Percentiles rank a stretch among this genome's conserved stretches.
Evolutionary conservation across 371 early-diverging fungal genomes (phyloP).

Genomic region (Parasitella parasitica): DNA sequence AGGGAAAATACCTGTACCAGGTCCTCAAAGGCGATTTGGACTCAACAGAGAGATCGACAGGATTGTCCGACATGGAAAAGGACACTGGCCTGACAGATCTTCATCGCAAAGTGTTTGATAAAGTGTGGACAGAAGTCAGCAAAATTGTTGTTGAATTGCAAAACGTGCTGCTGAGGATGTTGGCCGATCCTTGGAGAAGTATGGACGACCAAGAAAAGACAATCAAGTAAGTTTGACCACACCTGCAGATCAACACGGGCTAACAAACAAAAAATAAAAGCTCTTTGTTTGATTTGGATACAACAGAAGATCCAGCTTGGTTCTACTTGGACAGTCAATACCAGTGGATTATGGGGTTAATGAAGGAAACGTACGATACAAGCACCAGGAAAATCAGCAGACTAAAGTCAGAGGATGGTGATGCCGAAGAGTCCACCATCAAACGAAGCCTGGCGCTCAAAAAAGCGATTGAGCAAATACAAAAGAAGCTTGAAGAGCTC

Average conservation of each 20-base stretch:
- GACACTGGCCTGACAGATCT: constrained; percentile 49
- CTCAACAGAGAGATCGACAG: constrained; percentile 10
- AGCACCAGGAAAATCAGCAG: constrained; percentile 48
- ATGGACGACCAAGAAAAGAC: constrained; percentile 90
- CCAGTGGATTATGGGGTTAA: constrained; percentile 79
- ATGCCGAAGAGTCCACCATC: constrained; percentile 33
- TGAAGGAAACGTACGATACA: constrained; percentile 64
- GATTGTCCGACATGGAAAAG: constrained; percentile 17
- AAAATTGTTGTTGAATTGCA: constrained; percentile 75
- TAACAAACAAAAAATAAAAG: constrained; percentile 32
- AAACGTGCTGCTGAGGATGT: constrained; percentile 68
- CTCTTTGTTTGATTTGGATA: constrained; percentile 78
- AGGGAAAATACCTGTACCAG: constrained; percentile 76
- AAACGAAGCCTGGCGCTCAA: constrained; percentile 38
- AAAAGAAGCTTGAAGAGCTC: constrained; percentile 24
- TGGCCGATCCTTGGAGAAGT: constrained; percentile 77
- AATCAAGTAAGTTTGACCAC: constrained; percentile 62
- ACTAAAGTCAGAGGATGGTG: constrained; percentile 13
- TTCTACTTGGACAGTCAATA: constrained; percentile 88
- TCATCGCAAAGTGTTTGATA: constrained; percentile 86
- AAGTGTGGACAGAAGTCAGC: constrained; percentile 92
- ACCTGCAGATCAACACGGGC: too few relatives aligned
- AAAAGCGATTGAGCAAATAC: constrained; percentile 34
- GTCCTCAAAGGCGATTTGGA: constrained; percentile 39
- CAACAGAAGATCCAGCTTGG: constrained; percentile 87